Base-by-base conservation (phyloP, 1,139 yeast species). In the Debaryomycetaceae sp. region DNA sequence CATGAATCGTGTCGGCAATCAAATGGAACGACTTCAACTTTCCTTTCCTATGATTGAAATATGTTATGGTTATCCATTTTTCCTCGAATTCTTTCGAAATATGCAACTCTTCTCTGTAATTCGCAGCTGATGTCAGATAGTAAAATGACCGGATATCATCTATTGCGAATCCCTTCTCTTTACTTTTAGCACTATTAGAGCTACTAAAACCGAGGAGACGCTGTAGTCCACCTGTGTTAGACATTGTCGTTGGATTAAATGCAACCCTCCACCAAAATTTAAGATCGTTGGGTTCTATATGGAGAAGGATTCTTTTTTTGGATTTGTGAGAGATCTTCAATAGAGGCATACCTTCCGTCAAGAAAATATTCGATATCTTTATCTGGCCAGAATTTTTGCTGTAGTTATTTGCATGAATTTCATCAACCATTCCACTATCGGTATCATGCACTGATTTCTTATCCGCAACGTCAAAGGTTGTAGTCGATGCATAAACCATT, bases 81-180 rank as follows among this genome's bases (percentile, higher is more conserved):
- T 72, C 68, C 41, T 82, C 81, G 43, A 76, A 78, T 41, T 85
- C 90, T 40, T 80, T 69, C 1, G 91, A 78, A 1, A 90, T 77
- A 40, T 84, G 84, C 50, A 87, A 77, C 60, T 88, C 96, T 57
- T 91, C 97, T 47, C 96, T 70, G 58, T 89, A 91, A 50, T 87
- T 86, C 24, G 78, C 74, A 1, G 97, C 97, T 53, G 85, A 86
- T 11, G 73, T 76, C 8, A 84, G 89, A 8, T 76, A 70, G 44
- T 90, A 68, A 1, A 89, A 76, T 45, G 81, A 84, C 51, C 81
- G 81, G 37, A 93, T 85, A 45, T 81, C 81, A 59, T 87, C 96
- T 13, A 89, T 69, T n/a, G 76, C 69, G 46, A 90, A 70, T 40
- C 68, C 74, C 22, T 80, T 76, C 11, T 73, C 59, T 33, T 62